phyloP scores from a whole-genome alignment of 1,139 yeast genomes.

The Pneumocystis carinii region DNA sequence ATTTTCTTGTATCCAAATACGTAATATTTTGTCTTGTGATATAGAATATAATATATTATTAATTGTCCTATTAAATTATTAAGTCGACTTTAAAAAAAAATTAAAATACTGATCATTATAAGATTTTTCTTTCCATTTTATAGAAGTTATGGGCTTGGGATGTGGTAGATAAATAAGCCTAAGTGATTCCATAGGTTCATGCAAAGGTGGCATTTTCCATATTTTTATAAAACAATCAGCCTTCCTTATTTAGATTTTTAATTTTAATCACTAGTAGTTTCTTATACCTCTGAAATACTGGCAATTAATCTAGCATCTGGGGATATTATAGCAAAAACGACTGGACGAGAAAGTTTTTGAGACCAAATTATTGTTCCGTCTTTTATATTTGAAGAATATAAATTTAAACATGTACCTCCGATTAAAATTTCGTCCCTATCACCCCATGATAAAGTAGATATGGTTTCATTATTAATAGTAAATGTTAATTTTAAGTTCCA shows the following conservation, averaged over 20 bases:
- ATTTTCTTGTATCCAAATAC: background rate
- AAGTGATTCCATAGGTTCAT: background rate
- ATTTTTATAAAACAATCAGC: background rate
- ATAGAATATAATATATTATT: background rate
- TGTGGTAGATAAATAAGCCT: constrained; percentile 39
- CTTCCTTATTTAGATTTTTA: background rate
- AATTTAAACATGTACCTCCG: background rate
- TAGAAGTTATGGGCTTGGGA: constrained; percentile 39
- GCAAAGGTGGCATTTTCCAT: background rate
- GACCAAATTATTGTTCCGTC: background rate
- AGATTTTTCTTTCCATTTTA: constrained; percentile 37
- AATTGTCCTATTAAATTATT: background rate
- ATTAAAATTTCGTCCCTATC: background rate
- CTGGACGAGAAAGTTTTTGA: background rate
- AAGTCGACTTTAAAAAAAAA: background rate
- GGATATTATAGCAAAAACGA: background rate
- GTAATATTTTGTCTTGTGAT: background rate
- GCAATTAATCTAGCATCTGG: background rate
- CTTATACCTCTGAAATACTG: background rate
- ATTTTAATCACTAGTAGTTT: background rate
- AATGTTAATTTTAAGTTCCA: background rate
- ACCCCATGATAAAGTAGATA: background rate
- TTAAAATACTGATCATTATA: constrained; percentile 13
- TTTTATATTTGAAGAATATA: background rate
- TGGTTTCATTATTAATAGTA: background rate